phyloP scores from a whole-genome alignment of 2,329 filamentous ascomycete genomes.

The Fusarium temperatum region DNA sequence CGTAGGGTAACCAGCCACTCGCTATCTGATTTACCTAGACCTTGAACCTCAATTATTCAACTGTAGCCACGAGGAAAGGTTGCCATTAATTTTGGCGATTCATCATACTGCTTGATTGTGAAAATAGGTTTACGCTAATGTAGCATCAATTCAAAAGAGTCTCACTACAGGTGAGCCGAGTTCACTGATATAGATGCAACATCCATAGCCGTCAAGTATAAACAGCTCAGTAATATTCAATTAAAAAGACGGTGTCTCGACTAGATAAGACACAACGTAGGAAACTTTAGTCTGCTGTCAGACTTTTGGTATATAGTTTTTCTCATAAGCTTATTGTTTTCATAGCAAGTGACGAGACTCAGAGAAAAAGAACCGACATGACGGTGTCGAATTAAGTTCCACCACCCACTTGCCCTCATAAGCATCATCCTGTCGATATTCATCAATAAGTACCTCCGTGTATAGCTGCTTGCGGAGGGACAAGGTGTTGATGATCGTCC shows the following conservation, averaged over 20 bases:
- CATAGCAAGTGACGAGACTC: conserved; percentile 5
- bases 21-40: background rate
- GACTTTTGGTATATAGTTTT: background rate
- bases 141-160: background rate
- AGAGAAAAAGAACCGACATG: background rate
- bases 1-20: background rate
- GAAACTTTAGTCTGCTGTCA: background rate
- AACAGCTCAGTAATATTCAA: background rate
- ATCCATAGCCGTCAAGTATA: no score
- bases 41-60: background rate
- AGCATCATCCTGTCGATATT: background rate
- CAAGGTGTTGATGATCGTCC: conserved; percentile 19
- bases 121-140: background rate
- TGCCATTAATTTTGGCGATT: background rate
- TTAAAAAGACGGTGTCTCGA: background rate
- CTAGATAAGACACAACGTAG: background rate
- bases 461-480: conserved; percentile 8
- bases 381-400: conserved; percentile 23
- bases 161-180: background rate
- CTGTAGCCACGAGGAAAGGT: background rate
- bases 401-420: background rate
- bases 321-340: background rate
- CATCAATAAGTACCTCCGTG: conserved; percentile 10
- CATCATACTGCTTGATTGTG: background rate
- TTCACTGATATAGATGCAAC: background rate